Conservation (phyloP, 1,284 basidiomycete genomes). For the Apiotrichum gracile region DNA sequence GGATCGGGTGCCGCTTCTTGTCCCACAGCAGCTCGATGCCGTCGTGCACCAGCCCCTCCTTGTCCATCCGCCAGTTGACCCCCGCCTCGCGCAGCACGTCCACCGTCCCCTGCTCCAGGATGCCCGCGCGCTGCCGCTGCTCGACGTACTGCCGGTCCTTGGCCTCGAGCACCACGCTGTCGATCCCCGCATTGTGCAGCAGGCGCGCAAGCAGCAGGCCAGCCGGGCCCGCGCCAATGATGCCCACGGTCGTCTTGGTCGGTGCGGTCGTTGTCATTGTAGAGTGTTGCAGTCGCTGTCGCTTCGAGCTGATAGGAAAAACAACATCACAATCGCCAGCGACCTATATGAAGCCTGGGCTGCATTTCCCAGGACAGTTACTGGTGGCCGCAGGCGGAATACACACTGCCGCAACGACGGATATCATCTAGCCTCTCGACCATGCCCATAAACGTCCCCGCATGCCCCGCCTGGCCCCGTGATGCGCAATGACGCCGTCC, state of each 20-base stretch:
- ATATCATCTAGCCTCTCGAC: too few relatives aligned
- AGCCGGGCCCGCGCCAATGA: constrained; percentile 17
- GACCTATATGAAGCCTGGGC: too few relatives aligned
- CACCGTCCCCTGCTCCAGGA: constrained; percentile 19
- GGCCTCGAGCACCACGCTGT: constrained; percentile 15
- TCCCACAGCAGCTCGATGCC: constrained; percentile 19
- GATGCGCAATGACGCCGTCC: too few relatives aligned
- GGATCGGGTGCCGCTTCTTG: constrained; percentile 13
- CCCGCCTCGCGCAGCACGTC: constrained; percentile 15
- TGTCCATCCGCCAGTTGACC: constrained; percentile 16
- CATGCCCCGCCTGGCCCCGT: too few relatives aligned
- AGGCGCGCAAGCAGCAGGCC: constrained; percentile 18
- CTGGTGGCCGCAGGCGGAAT: too few relatives aligned
- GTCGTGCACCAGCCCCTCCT: constrained; percentile 19
- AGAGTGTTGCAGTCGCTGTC: too few relatives aligned
- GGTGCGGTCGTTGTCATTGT: too few relatives aligned
- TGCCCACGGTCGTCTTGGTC: constrained; percentile 18
- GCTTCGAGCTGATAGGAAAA: too few relatives aligned
- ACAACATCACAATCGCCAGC: too few relatives aligned
- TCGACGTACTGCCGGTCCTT: constrained; percentile 23
- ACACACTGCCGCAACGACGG: too few relatives aligned
- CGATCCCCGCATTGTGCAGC: constrained; percentile 11
- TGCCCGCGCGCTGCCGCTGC: constrained; percentile 19
- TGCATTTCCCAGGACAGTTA: too few relatives aligned
- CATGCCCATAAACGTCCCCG: too few relatives aligned